These are phyloP conservation scores for Westerdykella ornata DNA, from an alignment of 2,329 filamentous ascomycete species.

Conservation along the genomic window DNA sequence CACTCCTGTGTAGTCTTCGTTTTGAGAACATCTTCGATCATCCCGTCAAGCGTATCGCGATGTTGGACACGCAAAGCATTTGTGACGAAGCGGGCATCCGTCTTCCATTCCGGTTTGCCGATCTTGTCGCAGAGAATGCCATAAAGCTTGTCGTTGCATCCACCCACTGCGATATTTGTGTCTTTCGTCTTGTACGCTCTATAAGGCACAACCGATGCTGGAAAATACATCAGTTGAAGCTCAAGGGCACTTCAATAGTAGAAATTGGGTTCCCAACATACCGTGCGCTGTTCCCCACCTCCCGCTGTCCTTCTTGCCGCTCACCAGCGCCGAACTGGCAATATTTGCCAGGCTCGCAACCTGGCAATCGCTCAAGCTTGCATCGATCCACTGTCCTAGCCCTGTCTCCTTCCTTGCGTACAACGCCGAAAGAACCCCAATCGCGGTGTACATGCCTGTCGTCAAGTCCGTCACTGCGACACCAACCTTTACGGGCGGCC, in stretches of 20 bases:
- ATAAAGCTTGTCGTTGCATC: conserved; percentile 57
- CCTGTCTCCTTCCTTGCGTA: conserved; percentile 68
- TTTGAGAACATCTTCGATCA: conserved; percentile 68
- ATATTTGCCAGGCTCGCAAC: conserved; percentile 89
- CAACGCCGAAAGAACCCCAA: conserved; percentile 87
- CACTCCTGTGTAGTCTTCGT: conserved; percentile 80
- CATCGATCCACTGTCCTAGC: conserved; percentile 84
- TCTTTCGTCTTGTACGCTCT: conserved; percentile 63
- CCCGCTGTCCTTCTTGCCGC: conserved; percentile 76
- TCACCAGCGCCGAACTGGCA: conserved; percentile 81
- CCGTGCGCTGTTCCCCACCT: conserved; percentile 95
- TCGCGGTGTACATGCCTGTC: conserved; percentile 88
- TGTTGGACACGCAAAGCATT: conserved; percentile 58
- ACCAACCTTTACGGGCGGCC: conserved; percentile 93
- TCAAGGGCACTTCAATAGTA: background rate
- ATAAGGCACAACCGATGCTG: conserved; percentile 92
- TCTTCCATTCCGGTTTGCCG: conserved; percentile 52
- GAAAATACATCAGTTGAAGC: conserved; percentile 4
- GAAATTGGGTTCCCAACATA: conserved; percentile 36
- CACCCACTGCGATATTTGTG: conserved; percentile 56
- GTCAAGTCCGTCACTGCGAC: conserved; percentile 95
- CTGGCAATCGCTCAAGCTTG: conserved; percentile 85
- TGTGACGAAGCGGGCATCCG: conserved; percentile 50
- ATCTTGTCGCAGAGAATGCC: conserved; percentile 54
- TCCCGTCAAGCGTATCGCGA: conserved; percentile 65